Evolutionary conservation across 805 yeast genomes (phyloP).

Genomic region (Pichia manshurica): DNA sequence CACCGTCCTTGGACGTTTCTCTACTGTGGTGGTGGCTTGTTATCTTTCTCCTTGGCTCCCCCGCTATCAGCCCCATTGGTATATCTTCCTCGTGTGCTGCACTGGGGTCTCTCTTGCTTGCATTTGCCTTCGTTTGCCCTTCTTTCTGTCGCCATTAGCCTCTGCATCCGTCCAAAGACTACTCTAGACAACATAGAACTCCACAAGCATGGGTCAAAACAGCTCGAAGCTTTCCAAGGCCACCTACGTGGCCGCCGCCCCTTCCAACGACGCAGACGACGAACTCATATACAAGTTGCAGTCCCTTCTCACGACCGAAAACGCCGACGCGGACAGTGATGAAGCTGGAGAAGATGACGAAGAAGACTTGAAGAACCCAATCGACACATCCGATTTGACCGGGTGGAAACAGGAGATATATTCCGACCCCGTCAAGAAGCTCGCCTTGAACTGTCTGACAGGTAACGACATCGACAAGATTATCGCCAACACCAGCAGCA

Average conservation of each 20-base stretch:
- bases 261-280: conserved; percentile 22
- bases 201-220: conserved; percentile 5
- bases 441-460: conserved; percentile 51
- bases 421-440: conserved; percentile 42
- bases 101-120: neutral
- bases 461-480: conserved; percentile 40
- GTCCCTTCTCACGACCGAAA: conserved; percentile 13
- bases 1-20: neutral
- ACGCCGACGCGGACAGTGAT: neutral
- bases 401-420: conserved; percentile 43
- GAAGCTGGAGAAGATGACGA: neutral
- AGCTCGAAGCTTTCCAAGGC: neutral
- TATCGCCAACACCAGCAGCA: conserved; percentile 33
- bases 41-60: too few relatives aligned
- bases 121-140: too few relatives aligned
- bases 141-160: too few relatives aligned
- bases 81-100: too few relatives aligned
- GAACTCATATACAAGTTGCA: conserved; percentile 30
- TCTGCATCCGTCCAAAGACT: too few relatives aligned
- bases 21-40: neutral
- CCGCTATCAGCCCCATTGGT: too few relatives aligned
- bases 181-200: neutral
- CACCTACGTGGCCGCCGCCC: conserved; percentile 7
- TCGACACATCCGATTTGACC: conserved; percentile 29
- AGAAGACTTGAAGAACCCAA: conserved; percentile 23